Evolutionary conservation across 352 stramenopile species (phyloP).

Genomic region (Globisporangium radiosum): DNA sequence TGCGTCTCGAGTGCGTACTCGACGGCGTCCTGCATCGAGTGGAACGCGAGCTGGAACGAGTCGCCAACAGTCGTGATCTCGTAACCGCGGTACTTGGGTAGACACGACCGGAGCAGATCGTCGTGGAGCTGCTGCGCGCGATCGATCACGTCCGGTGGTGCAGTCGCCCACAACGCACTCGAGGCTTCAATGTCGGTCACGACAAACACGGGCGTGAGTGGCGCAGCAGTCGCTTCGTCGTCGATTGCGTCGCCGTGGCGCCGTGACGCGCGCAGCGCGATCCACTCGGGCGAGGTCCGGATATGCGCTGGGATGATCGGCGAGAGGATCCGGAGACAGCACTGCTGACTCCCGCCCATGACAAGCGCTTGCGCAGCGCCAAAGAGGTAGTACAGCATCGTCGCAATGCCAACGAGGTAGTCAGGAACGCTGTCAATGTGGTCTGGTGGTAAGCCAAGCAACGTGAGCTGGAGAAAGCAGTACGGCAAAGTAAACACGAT

Average conservation of each 20-base stretch:
- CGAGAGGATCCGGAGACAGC: too few species aligned
- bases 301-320: too few species aligned
- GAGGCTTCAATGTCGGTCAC: slow-evolving; percentile 76
- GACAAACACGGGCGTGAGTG: slow-evolving; percentile 56
- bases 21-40: slow-evolving; percentile 51
- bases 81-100: slow-evolving; percentile 55
- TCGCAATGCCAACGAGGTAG: too few species aligned
- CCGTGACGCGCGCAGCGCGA: slow-evolving; percentile 5
- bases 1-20: slow-evolving; percentile 67
- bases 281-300: too few species aligned
- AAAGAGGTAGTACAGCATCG: too few species aligned
- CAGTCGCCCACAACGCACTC: slow-evolving; percentile 61
- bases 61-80: slow-evolving; percentile 75
- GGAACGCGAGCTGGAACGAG: slow-evolving; percentile 71
- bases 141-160: slow-evolving; percentile 43
- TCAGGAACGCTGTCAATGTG: slow-evolving; percentile 1
- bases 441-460: slow-evolving; percentile 34
- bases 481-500: slow-evolving; percentile 49
- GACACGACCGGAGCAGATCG: slow-evolving; percentile 40
- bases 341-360: too few species aligned
- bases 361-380: too few species aligned
- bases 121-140: slow-evolving; percentile 56
- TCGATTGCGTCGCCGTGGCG: slow-evolving; percentile 17
- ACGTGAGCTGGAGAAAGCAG: slow-evolving; percentile 28
- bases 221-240: slow-evolving; percentile 11